These are phyloP conservation scores for Dalbergia cultrata DNA, from an alignment of 306 rosid species.

Conservation along the genomic window DNA sequence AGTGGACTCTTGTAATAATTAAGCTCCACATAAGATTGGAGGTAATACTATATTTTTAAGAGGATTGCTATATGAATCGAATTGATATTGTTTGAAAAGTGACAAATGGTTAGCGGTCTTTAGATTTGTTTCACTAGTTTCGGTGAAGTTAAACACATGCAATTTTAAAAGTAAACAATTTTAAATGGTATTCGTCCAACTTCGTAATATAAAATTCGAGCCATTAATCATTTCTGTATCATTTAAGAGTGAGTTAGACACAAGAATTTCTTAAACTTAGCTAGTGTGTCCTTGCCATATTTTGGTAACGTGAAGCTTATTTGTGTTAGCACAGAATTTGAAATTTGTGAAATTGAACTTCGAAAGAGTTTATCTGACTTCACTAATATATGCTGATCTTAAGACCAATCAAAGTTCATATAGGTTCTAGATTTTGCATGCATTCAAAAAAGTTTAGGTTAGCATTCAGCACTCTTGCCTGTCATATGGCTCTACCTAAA, in stretches of 20 bases:
- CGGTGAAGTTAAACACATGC: too few species aligned
- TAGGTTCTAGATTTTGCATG: constrained; percentile 26
- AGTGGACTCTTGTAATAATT: constrained; percentile 26
- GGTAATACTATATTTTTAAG: not conserved
- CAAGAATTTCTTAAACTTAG: too few species aligned
- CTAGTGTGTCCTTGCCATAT: not conserved
- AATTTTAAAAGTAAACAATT: too few species aligned
- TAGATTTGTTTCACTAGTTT: too few species aligned
- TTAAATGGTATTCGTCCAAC: too few species aligned
- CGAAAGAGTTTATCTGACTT: not conserved
- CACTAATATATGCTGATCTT: not conserved
- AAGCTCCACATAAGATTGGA: constrained; percentile 20
- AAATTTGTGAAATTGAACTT: not conserved
- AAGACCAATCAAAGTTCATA: not conserved
- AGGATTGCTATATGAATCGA: too few species aligned
- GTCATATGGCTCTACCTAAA: constrained; percentile 10
- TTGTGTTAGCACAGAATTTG: constrained; percentile 22
- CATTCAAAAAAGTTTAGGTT: constrained; percentile 32
- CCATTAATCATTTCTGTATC: too few species aligned
- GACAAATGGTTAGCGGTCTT: too few species aligned
- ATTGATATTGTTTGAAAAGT: too few species aligned
- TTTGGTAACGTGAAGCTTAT: not conserved
- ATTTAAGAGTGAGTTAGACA: too few species aligned
- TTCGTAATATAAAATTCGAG: too few species aligned
- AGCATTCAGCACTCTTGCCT: not conserved